Conservation (phyloP, 257 asterid species). For the Verbena officinalis region DNA sequence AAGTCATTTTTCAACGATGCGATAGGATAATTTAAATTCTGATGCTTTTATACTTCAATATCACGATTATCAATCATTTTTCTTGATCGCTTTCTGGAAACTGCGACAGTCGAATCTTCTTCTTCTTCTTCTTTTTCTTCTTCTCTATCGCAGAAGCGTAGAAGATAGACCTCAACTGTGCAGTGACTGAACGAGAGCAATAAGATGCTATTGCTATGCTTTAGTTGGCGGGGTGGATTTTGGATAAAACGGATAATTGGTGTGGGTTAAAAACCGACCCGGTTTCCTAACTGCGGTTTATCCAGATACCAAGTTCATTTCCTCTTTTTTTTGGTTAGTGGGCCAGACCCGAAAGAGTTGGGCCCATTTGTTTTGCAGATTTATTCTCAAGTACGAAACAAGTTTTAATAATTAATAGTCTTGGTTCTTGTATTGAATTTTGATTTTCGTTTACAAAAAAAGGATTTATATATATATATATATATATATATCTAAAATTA, state of each 20-base stretch:
- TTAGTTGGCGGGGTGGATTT: constrained; percentile 20
- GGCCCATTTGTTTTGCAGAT: too few species aligned
- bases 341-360: too few species aligned
- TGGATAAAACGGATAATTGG: constrained; percentile 20
- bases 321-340: too few species aligned
- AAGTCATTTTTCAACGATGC: constrained; percentile 26
- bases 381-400: too few species aligned
- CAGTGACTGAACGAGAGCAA: not conserved
- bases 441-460: too few species aligned
- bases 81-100: not conserved
- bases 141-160: constrained; percentile 6
- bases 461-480: too few species aligned
- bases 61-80: not conserved
- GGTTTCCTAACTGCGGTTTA: not conserved
- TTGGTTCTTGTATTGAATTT: too few species aligned
- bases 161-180: constrained; percentile 21
- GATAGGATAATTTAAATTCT: not conserved
- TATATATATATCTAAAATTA: too few species aligned
- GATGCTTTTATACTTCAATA: not conserved
- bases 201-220: too few species aligned
- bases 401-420: too few species aligned
- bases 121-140: not conserved
- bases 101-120: not conserved
- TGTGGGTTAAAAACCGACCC: constrained; percentile 13
- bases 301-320: too few species aligned